Conservation (phyloP, 305 asterid genomes). For the Andrographis paniculata region DNA sequence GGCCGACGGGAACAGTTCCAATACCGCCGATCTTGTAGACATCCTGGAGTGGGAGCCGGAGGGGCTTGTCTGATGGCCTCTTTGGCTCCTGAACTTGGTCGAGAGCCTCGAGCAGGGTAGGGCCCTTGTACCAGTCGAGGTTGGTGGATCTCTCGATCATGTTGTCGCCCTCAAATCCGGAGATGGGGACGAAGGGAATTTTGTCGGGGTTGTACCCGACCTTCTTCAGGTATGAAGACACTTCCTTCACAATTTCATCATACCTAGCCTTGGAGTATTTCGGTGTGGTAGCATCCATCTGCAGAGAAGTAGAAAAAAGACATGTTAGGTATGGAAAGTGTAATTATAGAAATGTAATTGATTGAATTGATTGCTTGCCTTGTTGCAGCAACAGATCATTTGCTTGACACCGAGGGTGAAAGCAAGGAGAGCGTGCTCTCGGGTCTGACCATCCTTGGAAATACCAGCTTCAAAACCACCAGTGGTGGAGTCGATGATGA, state of each 20-base stretch:
- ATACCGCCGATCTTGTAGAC: slow-evolving; percentile 38
- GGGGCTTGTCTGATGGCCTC: slow-evolving; percentile 46
- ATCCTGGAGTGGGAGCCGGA: slow-evolving; percentile 50
- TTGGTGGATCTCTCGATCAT: slow-evolving; percentile 41
- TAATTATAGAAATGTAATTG: background rate
- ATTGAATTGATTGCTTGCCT: slow-evolving; percentile 21
- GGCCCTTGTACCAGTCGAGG: slow-evolving; percentile 56
- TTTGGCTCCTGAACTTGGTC: slow-evolving; percentile 35
- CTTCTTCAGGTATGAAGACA: slow-evolving; percentile 43
- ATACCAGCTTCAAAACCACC: slow-evolving; percentile 67
- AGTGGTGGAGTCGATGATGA: slow-evolving; percentile 37
- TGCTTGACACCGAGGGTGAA: slow-evolving; percentile 53
- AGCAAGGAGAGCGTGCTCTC: slow-evolving; percentile 76
- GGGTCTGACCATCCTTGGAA: slow-evolving; percentile 74
- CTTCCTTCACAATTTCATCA: slow-evolving; percentile 53
- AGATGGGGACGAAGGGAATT: too few species aligned
- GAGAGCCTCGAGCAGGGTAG: slow-evolving; percentile 47
- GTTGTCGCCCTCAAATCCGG: too few species aligned
- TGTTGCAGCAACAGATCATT: slow-evolving; percentile 56
- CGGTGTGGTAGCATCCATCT: slow-evolving; percentile 55
- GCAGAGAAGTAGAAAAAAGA: slow-evolving; percentile 1
- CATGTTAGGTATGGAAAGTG: background rate
- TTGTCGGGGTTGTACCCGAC: slow-evolving; percentile 31
- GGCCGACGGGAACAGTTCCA: too few species aligned
- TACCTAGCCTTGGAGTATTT: slow-evolving; percentile 52